phyloP scores from a whole-genome alignment of 2,329 filamentous ascomycete species.

The Coniella lustricola region DNA sequence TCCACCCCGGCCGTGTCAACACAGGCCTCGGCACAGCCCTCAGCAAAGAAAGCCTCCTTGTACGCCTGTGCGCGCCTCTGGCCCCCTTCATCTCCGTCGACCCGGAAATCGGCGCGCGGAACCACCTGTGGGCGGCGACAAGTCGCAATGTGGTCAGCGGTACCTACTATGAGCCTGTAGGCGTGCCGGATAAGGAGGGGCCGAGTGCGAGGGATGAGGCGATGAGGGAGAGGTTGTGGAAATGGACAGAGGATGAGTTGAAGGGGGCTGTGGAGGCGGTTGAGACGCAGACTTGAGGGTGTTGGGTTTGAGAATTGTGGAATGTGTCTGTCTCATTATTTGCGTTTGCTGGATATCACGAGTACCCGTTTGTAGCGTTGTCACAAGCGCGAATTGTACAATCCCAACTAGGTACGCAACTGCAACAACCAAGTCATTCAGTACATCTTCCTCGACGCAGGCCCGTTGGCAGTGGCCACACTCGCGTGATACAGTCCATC shows the following conservation, averaged over 20 bases:
- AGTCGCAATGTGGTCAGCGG: slow-evolving; percentile 23
- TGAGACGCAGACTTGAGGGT: background rate
- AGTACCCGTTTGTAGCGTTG: too few relatives aligned
- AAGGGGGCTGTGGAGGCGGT: background rate
- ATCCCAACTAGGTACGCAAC: too few relatives aligned
- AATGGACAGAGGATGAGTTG: slow-evolving; percentile 24
- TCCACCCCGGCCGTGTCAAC: slow-evolving; percentile 35
- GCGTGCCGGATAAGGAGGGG: slow-evolving; percentile 18
- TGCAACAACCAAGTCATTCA: too few relatives aligned
- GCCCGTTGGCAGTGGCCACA: too few relatives aligned
- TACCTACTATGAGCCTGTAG: slow-evolving; percentile 31
- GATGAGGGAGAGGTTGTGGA: slow-evolving; percentile 17
- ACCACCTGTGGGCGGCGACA: slow-evolving; percentile 32
- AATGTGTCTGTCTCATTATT: too few relatives aligned
- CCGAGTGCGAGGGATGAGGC: slow-evolving; percentile 17
- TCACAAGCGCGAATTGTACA: too few relatives aligned
- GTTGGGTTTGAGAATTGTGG: too few relatives aligned
- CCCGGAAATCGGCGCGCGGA: slow-evolving; percentile 29
- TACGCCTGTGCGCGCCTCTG: slow-evolving; percentile 4
- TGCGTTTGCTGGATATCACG: too few relatives aligned
- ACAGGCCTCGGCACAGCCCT: slow-evolving; percentile 25
- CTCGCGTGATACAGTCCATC: too few relatives aligned
- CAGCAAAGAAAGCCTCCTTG: slow-evolving; percentile 5
- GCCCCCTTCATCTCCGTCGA: slow-evolving; percentile 12
- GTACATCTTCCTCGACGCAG: too few relatives aligned